Conservation (phyloP, 2,329 filamentous ascomycete species). For the Colletotrichum sp. region DNA sequence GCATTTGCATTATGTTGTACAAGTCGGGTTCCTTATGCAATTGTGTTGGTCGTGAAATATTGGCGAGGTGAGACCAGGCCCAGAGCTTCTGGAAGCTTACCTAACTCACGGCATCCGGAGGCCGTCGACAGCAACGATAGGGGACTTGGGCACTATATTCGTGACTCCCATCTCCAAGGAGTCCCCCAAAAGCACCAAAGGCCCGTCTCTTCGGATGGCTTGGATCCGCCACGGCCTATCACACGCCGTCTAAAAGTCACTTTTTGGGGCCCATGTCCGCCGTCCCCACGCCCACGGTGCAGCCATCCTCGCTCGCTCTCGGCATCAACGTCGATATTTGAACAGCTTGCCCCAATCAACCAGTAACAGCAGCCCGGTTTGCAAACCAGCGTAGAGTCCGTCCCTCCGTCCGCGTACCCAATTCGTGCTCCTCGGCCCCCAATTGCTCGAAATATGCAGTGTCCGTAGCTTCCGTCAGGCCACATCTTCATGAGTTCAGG, state of each 20-base stretch:
- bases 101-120: neutral
- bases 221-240: conserved; percentile 18
- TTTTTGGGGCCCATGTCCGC: neutral
- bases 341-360: neutral
- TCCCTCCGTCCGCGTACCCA: neutral
- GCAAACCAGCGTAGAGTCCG: neutral
- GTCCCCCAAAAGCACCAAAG: neutral
- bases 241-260: conserved; percentile 17
- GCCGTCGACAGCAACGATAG: neutral
- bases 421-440: neutral
- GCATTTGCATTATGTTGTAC: neutral
- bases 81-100: conserved; percentile 8
- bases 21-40: neutral
- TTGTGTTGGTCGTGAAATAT: neutral
- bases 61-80: neutral
- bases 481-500: neutral
- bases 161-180: neutral
- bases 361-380: neutral
- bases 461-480: neutral
- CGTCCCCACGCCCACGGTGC: neutral
- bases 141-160: neutral
- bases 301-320: conserved; percentile 1
- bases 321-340: neutral
- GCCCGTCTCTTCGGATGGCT: neutral
- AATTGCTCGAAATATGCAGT: neutral